Percentiles rank a stretch among this genome's conserved stretches.
Conservation (phyloP, 192 early-diverging fungal species). For the Podila epigama region DNA sequence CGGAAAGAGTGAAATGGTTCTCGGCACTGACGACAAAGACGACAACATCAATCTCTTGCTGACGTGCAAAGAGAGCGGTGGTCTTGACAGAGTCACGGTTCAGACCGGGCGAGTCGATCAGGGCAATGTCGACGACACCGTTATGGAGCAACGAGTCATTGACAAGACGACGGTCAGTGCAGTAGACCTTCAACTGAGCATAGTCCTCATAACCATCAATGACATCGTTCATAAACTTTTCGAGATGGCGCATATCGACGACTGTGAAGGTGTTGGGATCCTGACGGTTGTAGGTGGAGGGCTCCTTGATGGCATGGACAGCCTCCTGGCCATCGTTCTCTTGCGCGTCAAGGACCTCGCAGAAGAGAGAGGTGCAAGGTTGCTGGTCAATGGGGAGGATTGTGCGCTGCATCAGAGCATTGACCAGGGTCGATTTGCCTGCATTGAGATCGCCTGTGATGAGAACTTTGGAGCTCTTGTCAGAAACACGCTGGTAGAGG, state of each 20-base stretch:
- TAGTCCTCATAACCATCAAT: conserved; percentile 87
- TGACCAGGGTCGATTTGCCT: conserved; percentile 97
- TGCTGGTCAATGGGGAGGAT: conserved; percentile 97
- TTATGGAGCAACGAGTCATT: conserved; percentile 88
- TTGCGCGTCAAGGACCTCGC: conserved; percentile 93
- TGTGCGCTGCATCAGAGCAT: conserved; percentile 89
- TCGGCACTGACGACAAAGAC: conserved; percentile 99
- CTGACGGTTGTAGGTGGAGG: conserved; percentile 69
- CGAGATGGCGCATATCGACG: conserved; percentile 76
- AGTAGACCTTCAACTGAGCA: conserved; percentile 94
- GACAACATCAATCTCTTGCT: conserved; percentile 99
- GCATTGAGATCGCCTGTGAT: conserved; percentile 99
- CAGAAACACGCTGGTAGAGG: conserved; percentile 84
- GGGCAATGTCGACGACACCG: conserved; percentile 93
- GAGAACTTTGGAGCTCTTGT: conserved; percentile 91
- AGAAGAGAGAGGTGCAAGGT: conserved; percentile 96
- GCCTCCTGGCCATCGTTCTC: conserved; percentile 91
- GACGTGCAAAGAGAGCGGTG: conserved; percentile 94
- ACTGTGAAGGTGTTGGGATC: conserved; percentile 76
- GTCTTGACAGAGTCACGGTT: conserved; percentile 99
- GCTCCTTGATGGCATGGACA: conserved; percentile 87
- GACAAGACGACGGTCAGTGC: conserved; percentile 68
- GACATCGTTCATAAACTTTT: conserved; percentile 74
- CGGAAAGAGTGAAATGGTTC: conserved; percentile 98
- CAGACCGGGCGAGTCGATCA: conserved; percentile 98